Evolutionary conservation across 2,329 filamentous ascomycete species (phyloP), one percentile per base, ranked within the genome.

Genomic region (Calonectria naviculata): DNA sequence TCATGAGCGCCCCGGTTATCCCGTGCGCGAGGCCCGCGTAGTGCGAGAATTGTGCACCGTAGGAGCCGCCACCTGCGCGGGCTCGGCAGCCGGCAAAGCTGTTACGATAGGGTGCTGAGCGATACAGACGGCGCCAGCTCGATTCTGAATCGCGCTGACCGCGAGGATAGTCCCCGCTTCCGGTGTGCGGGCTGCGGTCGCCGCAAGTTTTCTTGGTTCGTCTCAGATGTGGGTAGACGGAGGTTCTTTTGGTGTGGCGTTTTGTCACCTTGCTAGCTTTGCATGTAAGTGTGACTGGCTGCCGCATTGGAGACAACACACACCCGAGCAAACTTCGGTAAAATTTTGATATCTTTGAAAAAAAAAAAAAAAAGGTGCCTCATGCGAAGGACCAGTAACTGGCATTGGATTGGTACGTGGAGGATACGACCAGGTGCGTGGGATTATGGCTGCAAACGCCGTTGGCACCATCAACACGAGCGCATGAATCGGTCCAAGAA

Each of bases 161-260:
- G 15, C 21, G 31, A 21, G 12, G 17, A 7, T 17, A 17, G 34
- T 13, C 52, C 34, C 52, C 31, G 52, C 31, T 58, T 58, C 52
- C 31, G 52, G 52, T 58, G 52, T 58, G 52, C 26, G 52, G 9
- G n/a, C 34, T 46, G 24, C 42, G 42, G n/a, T 21, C 21, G 42
- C 42, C 10, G 42, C n/a, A 24, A 21, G 10, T 46, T 46, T 46
- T 26, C 31, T 58, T 58, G 31, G 52, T 58, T 24, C 12, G 52
- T 38, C 34, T 38, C 36, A n/a, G n/a, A 36, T 58, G 52, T 58
- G 31, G 31, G 21, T 28, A 21, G 42, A 46, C 13, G n/a, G 52
- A 58, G 52, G 52, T 38, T 36, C 52, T 58, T 58, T 58, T 58
- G 52, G 52, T 17, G 52, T 58, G 52, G 31, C 52, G 52, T 58